Evolutionary conservation across 768 basidiomycete genomes (phyloP).

Genomic region (Tulasnella sp.): DNA sequence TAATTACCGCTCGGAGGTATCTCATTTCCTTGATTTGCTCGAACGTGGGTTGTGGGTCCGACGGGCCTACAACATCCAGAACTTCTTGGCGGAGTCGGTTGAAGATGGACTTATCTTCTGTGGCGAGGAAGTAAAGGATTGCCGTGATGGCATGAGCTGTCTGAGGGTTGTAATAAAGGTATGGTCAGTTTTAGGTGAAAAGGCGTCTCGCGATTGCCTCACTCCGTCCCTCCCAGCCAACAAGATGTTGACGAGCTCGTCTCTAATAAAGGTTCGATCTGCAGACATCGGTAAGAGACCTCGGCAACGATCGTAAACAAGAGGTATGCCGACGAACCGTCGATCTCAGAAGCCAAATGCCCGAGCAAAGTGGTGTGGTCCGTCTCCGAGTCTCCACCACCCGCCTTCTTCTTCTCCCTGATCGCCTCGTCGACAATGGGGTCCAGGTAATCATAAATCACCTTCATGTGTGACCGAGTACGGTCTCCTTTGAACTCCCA

Average conservation of each 20-base stretch:
- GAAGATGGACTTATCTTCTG: conserved; percentile 42
- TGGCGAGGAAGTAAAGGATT: conserved; percentile 47
- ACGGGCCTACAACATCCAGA: conserved; percentile 38
- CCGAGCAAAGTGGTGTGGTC: conserved; percentile 53
- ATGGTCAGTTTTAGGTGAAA: no score
- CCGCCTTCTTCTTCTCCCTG: conserved; percentile 26
- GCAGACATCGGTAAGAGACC: neutral
- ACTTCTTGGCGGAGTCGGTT: conserved; percentile 46
- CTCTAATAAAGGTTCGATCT: conserved; percentile 65
- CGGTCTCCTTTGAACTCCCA: conserved; percentile 39
- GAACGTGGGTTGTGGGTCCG: conserved; percentile 39
- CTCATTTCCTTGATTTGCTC: conserved; percentile 52
- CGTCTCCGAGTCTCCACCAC: conserved; percentile 38
- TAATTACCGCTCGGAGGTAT: conserved; percentile 56
- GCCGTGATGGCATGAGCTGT: conserved; percentile 47
- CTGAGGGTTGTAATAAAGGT: conserved; percentile 20
- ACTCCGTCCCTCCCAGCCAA: conserved; percentile 74
- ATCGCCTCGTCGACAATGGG: conserved; percentile 55
- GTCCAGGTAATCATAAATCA: conserved; percentile 47
- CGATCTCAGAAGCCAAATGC: conserved; percentile 56
- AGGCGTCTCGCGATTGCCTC: conserved; percentile 26
- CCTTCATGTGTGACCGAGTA: conserved; percentile 38
- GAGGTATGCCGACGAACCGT: conserved; percentile 38
- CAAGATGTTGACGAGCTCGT: conserved; percentile 69
- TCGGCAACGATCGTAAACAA: neutral